Evolutionary conservation across 352 stramenopile species (phyloP).

Genomic region (Blastocystis sp.): DNA sequence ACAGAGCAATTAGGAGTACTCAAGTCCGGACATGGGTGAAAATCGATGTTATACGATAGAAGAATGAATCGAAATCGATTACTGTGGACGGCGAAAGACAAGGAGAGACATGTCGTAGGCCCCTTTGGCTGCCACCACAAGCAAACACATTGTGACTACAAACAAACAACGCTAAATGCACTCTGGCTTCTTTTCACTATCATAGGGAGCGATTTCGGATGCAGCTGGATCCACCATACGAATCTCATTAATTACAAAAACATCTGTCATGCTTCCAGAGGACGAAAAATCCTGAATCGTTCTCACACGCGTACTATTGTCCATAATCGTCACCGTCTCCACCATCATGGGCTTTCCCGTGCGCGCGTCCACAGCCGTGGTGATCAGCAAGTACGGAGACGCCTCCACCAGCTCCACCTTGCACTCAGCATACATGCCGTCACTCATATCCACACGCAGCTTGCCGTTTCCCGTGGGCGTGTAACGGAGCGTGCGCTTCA

Average conservation of each 20-base stretch:
- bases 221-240: slow-evolving; percentile 11
- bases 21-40: not conserved
- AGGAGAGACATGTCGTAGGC: not conserved
- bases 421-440: not conserved
- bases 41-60: not conserved
- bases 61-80: slow-evolving; percentile 12
- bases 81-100: not conserved
- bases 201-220: not conserved
- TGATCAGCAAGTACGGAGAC: slow-evolving; percentile 50
- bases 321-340: slow-evolving; percentile 57
- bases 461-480: slow-evolving; percentile 55
- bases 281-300: slow-evolving; percentile 56
- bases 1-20: not conserved
- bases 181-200: not conserved
- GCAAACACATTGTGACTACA: too few relatives aligned
- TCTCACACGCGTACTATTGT: slow-evolving; percentile 24
- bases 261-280: slow-evolving; percentile 6
- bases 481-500: not conserved
- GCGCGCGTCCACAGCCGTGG: slow-evolving; percentile 8
- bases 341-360: slow-evolving; percentile 56
- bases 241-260: slow-evolving; percentile 51
- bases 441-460: slow-evolving; percentile 31
- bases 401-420: slow-evolving; percentile 43
- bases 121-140: not conserved
- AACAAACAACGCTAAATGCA: not conserved